Evolutionary conservation across 1,284 basidiomycete genomes (phyloP).

Genomic region (Sporisorium iseilematis-ciliati): DNA sequence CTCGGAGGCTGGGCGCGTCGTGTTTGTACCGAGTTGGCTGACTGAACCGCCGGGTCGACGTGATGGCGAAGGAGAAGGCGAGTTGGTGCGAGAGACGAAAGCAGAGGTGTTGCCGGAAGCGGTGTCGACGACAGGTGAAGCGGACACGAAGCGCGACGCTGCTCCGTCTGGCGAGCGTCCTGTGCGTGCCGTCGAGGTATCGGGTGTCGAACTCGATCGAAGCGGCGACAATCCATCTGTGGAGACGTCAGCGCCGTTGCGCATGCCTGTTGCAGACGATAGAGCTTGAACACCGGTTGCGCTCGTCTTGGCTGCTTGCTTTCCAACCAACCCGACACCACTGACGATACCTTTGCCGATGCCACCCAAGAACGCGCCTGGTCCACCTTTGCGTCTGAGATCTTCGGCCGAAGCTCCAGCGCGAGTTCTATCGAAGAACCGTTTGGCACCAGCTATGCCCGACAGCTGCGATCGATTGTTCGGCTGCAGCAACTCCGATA

Average conservation of each 20-base stretch:
- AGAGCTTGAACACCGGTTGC: conserved; percentile 30
- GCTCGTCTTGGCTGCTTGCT: conserved; percentile 52
- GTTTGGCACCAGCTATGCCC: conserved; percentile 36
- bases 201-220: conserved; percentile 4
- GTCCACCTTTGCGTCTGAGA: conserved; percentile 23
- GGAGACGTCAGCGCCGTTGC: neutral
- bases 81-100: conserved; percentile 40
- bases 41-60: conserved; percentile 10
- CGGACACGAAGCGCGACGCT: conserved; percentile 2
- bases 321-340: conserved; percentile 60
- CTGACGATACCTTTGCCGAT: conserved; percentile 59
- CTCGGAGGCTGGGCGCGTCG: conserved; percentile 8
- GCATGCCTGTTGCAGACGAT: conserved; percentile 5
- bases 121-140: conserved; percentile 26
- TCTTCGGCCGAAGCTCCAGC: conserved; percentile 54
- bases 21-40: neutral
- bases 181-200: neutral
- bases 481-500: conserved; percentile 49
- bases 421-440: conserved; percentile 63
- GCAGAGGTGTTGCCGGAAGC: conserved; percentile 32
- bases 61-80: conserved; percentile 37
- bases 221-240: conserved; percentile 4
- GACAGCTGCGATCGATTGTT: conserved; percentile 25
- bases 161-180: conserved; percentile 12
- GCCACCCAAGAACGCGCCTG: conserved; percentile 45